These are phyloP conservation scores for Cinnamomum micranthum DNA, from an alignment of 164 flowering plant species.

Conservation along the genomic window DNA sequence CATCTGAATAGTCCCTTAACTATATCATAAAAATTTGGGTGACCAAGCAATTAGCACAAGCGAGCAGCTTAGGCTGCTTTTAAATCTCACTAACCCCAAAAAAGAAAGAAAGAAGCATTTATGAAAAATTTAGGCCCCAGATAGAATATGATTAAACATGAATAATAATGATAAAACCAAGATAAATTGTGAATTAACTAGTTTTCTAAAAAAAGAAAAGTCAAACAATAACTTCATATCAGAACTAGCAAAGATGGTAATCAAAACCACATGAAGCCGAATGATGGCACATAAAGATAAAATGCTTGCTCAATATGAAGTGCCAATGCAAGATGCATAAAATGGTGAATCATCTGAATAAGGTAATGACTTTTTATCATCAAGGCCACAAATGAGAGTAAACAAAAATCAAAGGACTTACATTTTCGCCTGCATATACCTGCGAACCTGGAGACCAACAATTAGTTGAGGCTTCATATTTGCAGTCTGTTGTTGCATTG, in stretches of 20 bases:
- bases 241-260: background rate
- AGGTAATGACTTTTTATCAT: background rate
- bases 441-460: constrained; percentile 45
- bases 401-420: constrained; percentile 35
- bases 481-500: constrained; percentile 33
- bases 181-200: background rate
- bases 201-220: background rate
- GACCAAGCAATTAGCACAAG: no score
- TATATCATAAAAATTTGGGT: no score
- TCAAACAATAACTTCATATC: background rate
- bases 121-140: background rate
- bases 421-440: constrained; percentile 48
- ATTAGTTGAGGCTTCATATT: constrained; percentile 39
- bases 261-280: background rate
- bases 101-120: background rate
- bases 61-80: background rate
- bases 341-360: background rate
- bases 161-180: background rate
- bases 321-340: background rate
- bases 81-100: background rate
- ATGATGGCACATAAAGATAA: background rate
- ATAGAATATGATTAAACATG: background rate
- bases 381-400: background rate
- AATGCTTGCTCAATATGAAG: background rate
- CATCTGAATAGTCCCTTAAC: no score